A percentile compares a stretch with the other conserved stretches of the same genome.
phyloP scores from a whole-genome alignment of 257 asterid species.

The Sherardia arvensis region DNA sequence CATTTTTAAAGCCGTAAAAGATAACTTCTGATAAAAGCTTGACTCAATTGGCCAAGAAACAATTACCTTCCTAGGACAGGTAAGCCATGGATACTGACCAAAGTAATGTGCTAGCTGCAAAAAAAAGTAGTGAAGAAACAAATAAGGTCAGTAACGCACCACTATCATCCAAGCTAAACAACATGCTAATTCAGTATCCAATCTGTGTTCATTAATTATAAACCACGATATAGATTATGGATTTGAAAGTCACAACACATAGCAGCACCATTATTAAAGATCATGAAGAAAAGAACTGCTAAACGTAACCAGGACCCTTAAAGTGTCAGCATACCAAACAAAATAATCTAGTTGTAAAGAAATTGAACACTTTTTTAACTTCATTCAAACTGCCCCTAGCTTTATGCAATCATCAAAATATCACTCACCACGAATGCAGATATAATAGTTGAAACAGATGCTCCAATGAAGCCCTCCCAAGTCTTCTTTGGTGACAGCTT shows the following conservation, averaged over 20 bases:
- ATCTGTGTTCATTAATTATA: too few relatives aligned
- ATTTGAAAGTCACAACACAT: neutral
- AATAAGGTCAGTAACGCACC: neutral
- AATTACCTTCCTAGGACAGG: constrained; percentile 93
- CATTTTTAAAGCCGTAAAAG: constrained; percentile 5
- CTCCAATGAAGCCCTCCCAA: constrained; percentile 97
- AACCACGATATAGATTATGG: neutral
- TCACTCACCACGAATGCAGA: constrained; percentile 67
- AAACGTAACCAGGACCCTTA: too few relatives aligned
- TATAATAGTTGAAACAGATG: constrained; percentile 65
- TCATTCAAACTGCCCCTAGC: neutral
- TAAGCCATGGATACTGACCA: constrained; percentile 86
- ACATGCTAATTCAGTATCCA: neutral
- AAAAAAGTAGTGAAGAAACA: constrained; percentile 11
- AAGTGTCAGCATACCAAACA: neutral
- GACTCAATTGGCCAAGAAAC: constrained; percentile 8
- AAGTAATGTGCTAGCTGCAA: constrained; percentile 77
- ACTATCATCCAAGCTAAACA: constrained; percentile 1
- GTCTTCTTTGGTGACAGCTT: constrained; percentile 86
- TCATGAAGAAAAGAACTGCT: neutral
- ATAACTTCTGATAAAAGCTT: constrained; percentile 4
- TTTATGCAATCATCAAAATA: constrained; percentile 3
- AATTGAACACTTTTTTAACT: neutral
- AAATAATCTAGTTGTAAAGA: neutral
- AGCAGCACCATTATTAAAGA: neutral